These are phyloP conservation scores for Antitrichia curtipendula DNA, from an alignment of 225 moss, liverwort and hornwort species.

Conservation along the genomic window DNA sequence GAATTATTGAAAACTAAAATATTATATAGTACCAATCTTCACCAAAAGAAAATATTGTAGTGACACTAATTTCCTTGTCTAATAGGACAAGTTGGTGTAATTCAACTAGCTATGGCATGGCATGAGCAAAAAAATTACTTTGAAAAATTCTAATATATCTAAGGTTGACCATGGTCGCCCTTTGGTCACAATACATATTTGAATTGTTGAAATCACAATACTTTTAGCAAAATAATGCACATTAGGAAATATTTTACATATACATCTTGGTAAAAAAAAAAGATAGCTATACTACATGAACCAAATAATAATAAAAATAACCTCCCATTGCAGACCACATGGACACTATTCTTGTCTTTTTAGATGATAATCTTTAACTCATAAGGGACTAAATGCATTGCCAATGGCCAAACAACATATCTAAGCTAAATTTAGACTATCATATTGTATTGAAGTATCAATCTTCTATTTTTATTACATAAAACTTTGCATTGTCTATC, in stretches of 20 bases:
- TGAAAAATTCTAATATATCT: background rate
- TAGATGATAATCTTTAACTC: fast-evolving
- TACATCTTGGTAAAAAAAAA: background rate
- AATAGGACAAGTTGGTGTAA: background rate
- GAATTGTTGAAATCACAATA: background rate
- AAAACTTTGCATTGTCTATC: too few species aligned
- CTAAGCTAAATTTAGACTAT: background rate
- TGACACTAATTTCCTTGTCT: fast-evolving
- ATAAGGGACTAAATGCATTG: background rate
- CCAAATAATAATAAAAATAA: background rate
- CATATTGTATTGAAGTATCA: too few species aligned
- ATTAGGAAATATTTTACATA: too few species aligned
- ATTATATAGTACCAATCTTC: too few species aligned
- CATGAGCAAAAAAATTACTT: background rate
- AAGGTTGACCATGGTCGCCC: background rate
- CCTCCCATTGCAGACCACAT: background rate
- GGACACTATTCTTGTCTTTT: background rate
- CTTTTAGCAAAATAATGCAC: background rate
- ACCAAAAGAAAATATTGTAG: too few species aligned
- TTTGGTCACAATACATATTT: background rate
- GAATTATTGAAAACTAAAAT: too few species aligned
- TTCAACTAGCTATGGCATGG: fast-evolving
- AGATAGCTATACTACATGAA: background rate
- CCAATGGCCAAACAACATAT: background rate
- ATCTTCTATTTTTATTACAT: too few species aligned